Conservation (phyloP, 2,329 filamentous ascomycete species). For the Cladosporium sp. region DNA sequence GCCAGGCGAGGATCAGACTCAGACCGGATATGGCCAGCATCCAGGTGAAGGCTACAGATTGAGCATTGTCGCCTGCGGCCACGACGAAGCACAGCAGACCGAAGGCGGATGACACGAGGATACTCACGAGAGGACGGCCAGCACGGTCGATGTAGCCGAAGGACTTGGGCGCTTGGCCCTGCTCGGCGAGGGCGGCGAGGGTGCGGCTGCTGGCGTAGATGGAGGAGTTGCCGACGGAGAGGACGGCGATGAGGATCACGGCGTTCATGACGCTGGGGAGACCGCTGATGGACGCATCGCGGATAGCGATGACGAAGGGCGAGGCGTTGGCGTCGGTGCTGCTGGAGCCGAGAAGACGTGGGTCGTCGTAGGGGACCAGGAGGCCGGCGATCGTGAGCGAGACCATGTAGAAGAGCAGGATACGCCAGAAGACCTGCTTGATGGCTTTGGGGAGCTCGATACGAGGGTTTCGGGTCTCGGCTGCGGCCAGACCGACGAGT, state of each 20-base stretch:
- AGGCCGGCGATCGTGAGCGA: constrained; percentile 35
- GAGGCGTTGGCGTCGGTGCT: constrained; percentile 45
- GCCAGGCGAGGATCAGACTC: constrained; percentile 70
- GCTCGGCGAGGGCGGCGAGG: constrained; percentile 77
- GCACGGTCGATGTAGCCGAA: constrained; percentile 65
- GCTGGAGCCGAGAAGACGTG: constrained; percentile 28
- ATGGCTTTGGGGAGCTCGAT: constrained; percentile 43
- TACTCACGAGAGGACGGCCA: constrained; percentile 69
- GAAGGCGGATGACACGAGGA: constrained; percentile 55
- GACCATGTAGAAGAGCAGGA: constrained; percentile 37
- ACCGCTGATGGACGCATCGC: constrained; percentile 58
- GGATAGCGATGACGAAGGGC: constrained; percentile 67
- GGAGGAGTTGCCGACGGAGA: constrained; percentile 59
- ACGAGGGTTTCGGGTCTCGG: constrained; percentile 53
- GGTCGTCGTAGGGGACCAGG: constrained; percentile 36
- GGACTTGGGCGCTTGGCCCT: constrained; percentile 57
- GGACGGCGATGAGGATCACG: constrained; percentile 61
- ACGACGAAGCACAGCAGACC: constrained; percentile 73
- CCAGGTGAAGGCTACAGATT: constrained; percentile 65
- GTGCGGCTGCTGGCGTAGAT: constrained; percentile 69
- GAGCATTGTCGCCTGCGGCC: constrained; percentile 58
- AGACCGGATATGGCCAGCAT: constrained; percentile 72
- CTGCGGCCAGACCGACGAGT: constrained; percentile 54
- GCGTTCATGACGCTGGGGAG: constrained; percentile 67
- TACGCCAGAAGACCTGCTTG: constrained; percentile 38